phyloP scores from a whole-genome alignment of 306 rosid species.

The Hylodesmum podocarpum region DNA sequence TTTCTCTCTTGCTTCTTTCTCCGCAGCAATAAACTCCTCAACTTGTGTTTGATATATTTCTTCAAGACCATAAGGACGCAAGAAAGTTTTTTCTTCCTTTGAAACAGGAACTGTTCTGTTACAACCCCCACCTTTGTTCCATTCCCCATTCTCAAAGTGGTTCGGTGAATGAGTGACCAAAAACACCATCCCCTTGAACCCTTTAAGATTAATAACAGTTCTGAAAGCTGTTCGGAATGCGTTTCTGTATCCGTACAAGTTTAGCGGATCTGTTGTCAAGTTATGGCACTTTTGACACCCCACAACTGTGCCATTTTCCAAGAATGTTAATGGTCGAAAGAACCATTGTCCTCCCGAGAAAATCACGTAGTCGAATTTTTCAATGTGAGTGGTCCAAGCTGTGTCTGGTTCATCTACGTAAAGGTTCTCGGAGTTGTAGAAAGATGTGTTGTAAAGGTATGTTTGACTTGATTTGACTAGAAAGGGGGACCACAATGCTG shows the following conservation, averaged over 20 bases:
- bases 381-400: slow-evolving; percentile 50
- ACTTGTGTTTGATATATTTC: slow-evolving; percentile 44
- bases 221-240: slow-evolving; percentile 57
- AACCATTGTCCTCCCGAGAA: slow-evolving; percentile 91
- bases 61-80: slow-evolving; percentile 41
- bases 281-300: slow-evolving; percentile 60
- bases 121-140: slow-evolving; percentile 82
- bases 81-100: slow-evolving; percentile 38
- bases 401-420: slow-evolving; percentile 64
- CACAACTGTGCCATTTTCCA: slow-evolving; percentile 45
- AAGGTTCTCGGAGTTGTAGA: slow-evolving; percentile 49
- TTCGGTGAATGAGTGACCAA: slow-evolving; percentile 78
- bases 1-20: slow-evolving; percentile 36
- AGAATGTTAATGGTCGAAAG: slow-evolving; percentile 57
- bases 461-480: slow-evolving; percentile 50
- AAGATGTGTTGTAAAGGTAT: slow-evolving; percentile 37
- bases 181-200: slow-evolving; percentile 65
- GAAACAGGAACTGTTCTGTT: slow-evolving; percentile 51
- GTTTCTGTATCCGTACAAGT: slow-evolving; percentile 49
- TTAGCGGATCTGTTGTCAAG: slow-evolving; percentile 33
- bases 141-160: slow-evolving; percentile 77
- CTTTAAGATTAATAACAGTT: slow-evolving; percentile 38
- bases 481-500: slow-evolving; percentile 71
- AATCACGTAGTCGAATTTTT: slow-evolving; percentile 61
- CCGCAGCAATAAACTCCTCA: slow-evolving; percentile 55